Conservation (phyloP, 2,329 filamentous ascomycete species). For the Colletotrichum gigasporum region DNA sequence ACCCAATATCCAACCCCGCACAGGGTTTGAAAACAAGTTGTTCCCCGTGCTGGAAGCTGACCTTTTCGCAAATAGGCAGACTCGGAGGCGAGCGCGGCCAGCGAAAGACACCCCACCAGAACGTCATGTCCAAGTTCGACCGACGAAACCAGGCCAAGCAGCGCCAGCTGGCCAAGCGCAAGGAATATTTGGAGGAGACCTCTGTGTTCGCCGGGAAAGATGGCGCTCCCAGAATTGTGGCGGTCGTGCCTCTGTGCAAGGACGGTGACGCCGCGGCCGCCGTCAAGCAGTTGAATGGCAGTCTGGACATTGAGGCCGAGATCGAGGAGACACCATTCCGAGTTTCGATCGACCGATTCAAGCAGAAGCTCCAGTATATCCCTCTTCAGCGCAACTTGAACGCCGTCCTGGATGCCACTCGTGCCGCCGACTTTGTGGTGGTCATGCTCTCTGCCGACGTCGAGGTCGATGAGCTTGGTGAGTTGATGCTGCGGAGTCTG, state of each 20-base stretch:
- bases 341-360: slow-evolving; percentile 87
- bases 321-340: slow-evolving; percentile 68
- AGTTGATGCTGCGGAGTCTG: slow-evolving; percentile 84
- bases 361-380: slow-evolving; percentile 91
- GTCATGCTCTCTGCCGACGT: slow-evolving; percentile 84
- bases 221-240: slow-evolving; percentile 87
- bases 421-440: slow-evolving; percentile 90
- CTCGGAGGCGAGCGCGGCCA: slow-evolving; percentile 74
- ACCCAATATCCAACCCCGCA: not conserved
- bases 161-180: slow-evolving; percentile 83
- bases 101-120: slow-evolving; percentile 91
- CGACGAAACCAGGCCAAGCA: slow-evolving; percentile 95
- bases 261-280: slow-evolving; percentile 75
- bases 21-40: not conserved
- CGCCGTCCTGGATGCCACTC: slow-evolving; percentile 83
- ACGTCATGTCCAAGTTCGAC: slow-evolving; percentile 97
- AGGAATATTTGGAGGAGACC: slow-evolving; percentile 80
- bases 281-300: slow-evolving; percentile 76
- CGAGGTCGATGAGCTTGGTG: slow-evolving; percentile 86
- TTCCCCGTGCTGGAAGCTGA: not conserved
- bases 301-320: slow-evolving; percentile 80
- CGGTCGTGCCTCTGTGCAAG: slow-evolving; percentile 83
- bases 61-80: slow-evolving; percentile 68
- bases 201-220: slow-evolving; percentile 88
- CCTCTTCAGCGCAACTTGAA: slow-evolving; percentile 78